Evolutionary conservation across 73 alveolate species (phyloP).

Genomic region (Tetrahymena borealis): DNA sequence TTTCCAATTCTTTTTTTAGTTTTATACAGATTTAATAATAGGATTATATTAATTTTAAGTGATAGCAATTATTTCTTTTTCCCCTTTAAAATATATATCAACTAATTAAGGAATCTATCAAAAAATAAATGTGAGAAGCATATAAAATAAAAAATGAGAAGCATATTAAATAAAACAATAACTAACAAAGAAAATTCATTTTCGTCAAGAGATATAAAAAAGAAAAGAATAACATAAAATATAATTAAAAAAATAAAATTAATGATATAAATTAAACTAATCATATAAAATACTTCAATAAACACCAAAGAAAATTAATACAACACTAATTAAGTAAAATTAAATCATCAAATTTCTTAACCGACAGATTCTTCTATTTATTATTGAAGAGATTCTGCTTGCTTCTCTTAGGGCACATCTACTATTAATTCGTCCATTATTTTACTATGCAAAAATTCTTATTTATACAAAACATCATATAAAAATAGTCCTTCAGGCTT

Average conservation of each 20-base stretch:
- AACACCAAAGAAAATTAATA: too few relatives aligned
- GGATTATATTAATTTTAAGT: not conserved
- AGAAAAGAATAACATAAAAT: not conserved
- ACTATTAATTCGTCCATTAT: not conserved
- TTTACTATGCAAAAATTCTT: not conserved
- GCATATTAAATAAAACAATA: too few relatives aligned
- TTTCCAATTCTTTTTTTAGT: not conserved
- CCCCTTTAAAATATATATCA: not conserved
- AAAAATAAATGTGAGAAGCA: not conserved
- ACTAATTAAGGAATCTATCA: not conserved
- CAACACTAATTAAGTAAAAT: too few relatives aligned
- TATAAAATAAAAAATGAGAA: not conserved
- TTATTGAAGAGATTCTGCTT: not conserved
- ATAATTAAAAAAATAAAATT: not conserved
- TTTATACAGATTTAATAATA: not conserved
- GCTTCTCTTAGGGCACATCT: too few relatives aligned
- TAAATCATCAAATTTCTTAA: too few relatives aligned
- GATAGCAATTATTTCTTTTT: not conserved
- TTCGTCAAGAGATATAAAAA: too few relatives aligned
- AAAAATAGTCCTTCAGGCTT: not conserved
- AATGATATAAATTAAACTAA: not conserved
- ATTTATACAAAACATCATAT: not conserved
- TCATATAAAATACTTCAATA: too few relatives aligned
- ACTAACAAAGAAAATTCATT: not conserved
- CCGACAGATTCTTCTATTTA: not conserved